Conservation (phyloP, 495 filamentous ascomycete genomes). For the Sordaria brevicollis region DNA sequence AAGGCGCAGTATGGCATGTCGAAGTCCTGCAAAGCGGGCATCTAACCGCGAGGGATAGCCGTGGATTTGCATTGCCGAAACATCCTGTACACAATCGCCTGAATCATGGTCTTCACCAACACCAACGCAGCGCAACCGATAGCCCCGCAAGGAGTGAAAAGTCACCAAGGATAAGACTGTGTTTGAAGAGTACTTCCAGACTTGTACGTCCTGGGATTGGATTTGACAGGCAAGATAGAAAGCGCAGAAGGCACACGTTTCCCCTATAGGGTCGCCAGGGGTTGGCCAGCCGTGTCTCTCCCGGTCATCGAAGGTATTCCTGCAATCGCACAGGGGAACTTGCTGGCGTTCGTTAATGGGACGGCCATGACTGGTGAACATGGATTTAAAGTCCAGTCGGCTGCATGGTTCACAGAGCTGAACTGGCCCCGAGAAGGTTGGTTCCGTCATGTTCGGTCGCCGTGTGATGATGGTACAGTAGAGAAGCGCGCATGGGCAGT, state of each 20-base stretch:
- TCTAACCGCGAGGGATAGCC: background rate
- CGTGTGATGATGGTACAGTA: too few relatives aligned
- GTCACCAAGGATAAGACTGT: background rate
- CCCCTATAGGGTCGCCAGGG: background rate
- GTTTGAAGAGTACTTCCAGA: background rate
- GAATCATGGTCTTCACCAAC: background rate
- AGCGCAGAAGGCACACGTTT: background rate
- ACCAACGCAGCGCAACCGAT: background rate
- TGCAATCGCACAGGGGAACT: background rate
- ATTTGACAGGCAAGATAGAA: background rate
- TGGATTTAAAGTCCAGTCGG: background rate
- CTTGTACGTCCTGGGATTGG: background rate
- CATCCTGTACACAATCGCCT: background rate
- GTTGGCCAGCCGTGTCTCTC: background rate
- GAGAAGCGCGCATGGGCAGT: too few relatives aligned
- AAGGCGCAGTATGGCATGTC: background rate
- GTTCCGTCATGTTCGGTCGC: background rate
- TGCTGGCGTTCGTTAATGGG: background rate
- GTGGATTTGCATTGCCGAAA: background rate
- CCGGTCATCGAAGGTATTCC: background rate
- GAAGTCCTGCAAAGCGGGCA: background rate
- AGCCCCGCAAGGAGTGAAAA: background rate
- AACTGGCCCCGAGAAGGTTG: background rate
- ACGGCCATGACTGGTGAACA: background rate
- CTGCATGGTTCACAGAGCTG: background rate